Base-by-base conservation (phyloP, 768 basidiomycete genomes). In the Lactarius hengduanensis region DNA sequence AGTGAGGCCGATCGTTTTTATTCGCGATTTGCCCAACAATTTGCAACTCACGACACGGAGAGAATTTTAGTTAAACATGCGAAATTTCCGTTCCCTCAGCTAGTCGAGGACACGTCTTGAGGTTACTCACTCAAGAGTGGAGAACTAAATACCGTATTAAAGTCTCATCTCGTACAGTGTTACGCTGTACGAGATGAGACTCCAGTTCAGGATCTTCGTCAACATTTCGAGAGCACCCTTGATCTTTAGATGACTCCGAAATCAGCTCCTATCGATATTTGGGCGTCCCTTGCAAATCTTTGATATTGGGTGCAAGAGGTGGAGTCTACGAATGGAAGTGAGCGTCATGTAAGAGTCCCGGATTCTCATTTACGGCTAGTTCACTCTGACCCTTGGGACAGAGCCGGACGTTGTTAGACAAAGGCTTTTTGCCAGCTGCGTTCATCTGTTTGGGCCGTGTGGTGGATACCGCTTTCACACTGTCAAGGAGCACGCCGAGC, bases 51-150 rank as follows among this genome's bases (percentile, higher is more conserved):
- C 34, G 55, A 30, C 28, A 32, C 18, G 28, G 20, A 10, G 30
- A 34, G 16, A 50, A 13, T 50, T 50, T 50, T 61, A 8, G 50
- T 53, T 16, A 36, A 61, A 26, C 60, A 54, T 28, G 60, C 60
- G 8, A 32, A 32, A 32, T 1, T 32, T 32, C 6, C 6, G 32
- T 32, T 32, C 32, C 32, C 32, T 32, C 32, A 32, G 32, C 32
- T 32, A 32, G 32, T n/a, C 9, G n/a, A 47, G 11, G 7, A 20
- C 43, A 13, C n/a, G 4, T 4, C 18, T 20, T 20, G 7, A 16
- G n/a, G 45, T 47, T 47, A n/a, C 20, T 10, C 45, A n/a, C 20
- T 10, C 45, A 10, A 10, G 20, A 47, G n/a, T 47, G 45, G 45
- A 47, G 4, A 22, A n/a, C n/a, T 8, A 8, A 22, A 47, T 11